Evolutionary conservation across 164 flowering plant genomes (phyloP).

Genomic region (Magnolia officinalis): DNA sequence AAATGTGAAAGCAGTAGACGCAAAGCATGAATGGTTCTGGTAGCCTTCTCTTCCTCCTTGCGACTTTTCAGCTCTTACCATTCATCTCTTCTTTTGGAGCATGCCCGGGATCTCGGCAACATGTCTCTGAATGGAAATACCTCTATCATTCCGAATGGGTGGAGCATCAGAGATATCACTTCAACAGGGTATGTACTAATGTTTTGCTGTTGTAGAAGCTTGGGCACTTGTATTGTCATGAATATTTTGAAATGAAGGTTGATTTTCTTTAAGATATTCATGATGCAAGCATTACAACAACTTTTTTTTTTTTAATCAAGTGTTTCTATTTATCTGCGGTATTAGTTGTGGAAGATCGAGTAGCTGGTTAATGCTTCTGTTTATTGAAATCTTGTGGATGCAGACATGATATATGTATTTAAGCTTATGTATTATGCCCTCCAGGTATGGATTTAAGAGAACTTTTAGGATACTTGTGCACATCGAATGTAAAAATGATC

Average conservation of each 20-base stretch:
- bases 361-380: neutral
- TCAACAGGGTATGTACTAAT: neutral
- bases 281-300: neutral
- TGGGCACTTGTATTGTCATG: too few relatives aligned
- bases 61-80: neutral
- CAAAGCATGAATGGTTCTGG: constrained; percentile 43
- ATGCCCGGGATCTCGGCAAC: neutral
- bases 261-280: neutral
- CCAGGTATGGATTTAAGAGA: neutral
- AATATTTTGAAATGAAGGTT: too few relatives aligned
- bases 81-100: neutral
- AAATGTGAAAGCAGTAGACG: constrained; percentile 39
- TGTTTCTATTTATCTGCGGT: neutral
- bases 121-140: neutral
- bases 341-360: neutral
- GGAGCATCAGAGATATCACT: neutral
- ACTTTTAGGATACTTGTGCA: neutral
- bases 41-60: constrained; percentile 7
- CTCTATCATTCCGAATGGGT: neutral
- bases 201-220: neutral
- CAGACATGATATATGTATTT: neutral
- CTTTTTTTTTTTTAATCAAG: neutral
- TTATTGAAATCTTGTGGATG: neutral
- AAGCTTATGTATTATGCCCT: neutral
- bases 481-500: neutral